These are phyloP conservation scores for Ustilago sp. DNA, from an alignment of 1,284 basidiomycete genomes.

Conservation along the genomic window DNA sequence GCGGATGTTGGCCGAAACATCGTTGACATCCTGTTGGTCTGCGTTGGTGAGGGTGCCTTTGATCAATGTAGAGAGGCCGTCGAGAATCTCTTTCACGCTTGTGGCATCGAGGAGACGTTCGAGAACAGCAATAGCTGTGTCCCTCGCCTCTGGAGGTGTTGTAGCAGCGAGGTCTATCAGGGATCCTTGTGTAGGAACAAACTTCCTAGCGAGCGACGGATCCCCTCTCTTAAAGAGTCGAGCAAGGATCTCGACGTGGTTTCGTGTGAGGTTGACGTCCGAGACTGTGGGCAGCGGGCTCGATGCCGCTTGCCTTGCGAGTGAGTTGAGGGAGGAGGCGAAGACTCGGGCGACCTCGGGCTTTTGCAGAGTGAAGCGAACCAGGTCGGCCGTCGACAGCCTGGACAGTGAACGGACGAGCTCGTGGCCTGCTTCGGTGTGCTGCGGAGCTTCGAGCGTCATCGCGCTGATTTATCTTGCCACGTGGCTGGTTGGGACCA, in stretches of 20 bases:
- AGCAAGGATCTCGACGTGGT: slow-evolving; percentile 36
- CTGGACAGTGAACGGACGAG: slow-evolving; percentile 20
- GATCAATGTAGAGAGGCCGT: slow-evolving; percentile 27
- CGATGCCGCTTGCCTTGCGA: slow-evolving; percentile 23
- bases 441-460: slow-evolving; percentile 10
- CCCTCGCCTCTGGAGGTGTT: slow-evolving; percentile 9
- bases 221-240: slow-evolving; percentile 50
- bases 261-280: not conserved
- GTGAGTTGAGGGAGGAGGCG: slow-evolving; percentile 31
- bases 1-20: slow-evolving; percentile 10
- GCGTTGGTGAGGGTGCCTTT: not conserved
- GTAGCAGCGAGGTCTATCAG: slow-evolving; percentile 44
- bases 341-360: slow-evolving; percentile 33
- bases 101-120: slow-evolving; percentile 47
- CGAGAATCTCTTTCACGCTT: slow-evolving; percentile 32
- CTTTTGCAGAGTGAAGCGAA: slow-evolving; percentile 38
- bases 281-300: slow-evolving; percentile 7
- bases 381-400: slow-evolving; percentile 30
- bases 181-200: slow-evolving; percentile 44
- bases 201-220: slow-evolving; percentile 46
- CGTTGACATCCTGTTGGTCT: not conserved
- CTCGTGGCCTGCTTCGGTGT: slow-evolving; percentile 15
- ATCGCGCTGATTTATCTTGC: slow-evolving; percentile 1
- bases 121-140: slow-evolving; percentile 12
- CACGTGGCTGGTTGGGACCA: not conserved